phyloP scores from a whole-genome alignment of 139 green algal genomes.

The Pleodorina starrii region DNA sequence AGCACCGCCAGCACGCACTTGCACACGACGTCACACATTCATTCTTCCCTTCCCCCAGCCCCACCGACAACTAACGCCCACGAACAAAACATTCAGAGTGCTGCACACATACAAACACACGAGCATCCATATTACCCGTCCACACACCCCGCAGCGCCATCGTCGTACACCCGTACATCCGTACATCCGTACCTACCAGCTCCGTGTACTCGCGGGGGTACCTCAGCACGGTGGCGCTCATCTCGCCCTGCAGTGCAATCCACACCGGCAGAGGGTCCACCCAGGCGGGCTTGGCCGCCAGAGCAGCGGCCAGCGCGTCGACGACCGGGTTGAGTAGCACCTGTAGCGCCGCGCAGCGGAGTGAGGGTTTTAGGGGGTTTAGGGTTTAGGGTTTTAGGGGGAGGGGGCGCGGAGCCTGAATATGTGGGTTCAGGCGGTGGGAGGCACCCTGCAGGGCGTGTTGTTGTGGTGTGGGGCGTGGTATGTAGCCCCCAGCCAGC shows the following conservation, averaged over 20 bases:
- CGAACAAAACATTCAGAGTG: too few species aligned
- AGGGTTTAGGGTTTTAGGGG: neutral
- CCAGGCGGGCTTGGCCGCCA: slow-evolving; percentile 1
- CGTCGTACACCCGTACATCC: neutral
- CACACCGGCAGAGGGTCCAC: slow-evolving; percentile 38
- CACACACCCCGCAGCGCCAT: too few species aligned
- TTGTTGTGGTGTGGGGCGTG: neutral
- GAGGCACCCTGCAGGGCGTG: neutral
- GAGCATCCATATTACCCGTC: too few species aligned
- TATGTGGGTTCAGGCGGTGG: neutral
- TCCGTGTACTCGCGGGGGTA: slow-evolving; percentile 51
- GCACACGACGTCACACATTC: too few species aligned
- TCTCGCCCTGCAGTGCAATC: slow-evolving; percentile 67
- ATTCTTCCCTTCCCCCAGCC: too few species aligned
- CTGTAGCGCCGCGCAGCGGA: neutral
- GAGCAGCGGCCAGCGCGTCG: slow-evolving; percentile 36
- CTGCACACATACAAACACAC: too few species aligned
- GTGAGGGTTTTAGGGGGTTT: neutral
- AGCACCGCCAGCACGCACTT: too few species aligned
- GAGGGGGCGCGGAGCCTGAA: neutral
- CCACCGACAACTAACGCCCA: too few species aligned
- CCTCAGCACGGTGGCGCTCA: slow-evolving; percentile 66
- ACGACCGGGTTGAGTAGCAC: slow-evolving; percentile 31
- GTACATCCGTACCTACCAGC: slow-evolving; percentile 23
- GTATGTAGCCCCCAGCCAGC: too few species aligned